Conservation (phyloP, 306 rosid species). For the Hippophae rhamnoides region DNA sequence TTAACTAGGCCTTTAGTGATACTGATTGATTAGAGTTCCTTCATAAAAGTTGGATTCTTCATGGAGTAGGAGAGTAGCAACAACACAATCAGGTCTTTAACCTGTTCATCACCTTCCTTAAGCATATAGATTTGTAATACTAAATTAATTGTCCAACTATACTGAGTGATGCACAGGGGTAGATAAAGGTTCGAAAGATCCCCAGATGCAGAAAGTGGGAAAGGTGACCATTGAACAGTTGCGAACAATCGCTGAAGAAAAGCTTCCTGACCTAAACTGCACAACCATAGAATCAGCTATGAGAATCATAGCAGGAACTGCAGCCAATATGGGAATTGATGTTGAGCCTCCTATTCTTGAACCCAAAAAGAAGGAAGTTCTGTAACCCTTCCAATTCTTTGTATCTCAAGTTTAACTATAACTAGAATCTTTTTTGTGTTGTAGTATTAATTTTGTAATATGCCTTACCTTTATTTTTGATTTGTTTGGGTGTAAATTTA, state of each 20-base stretch:
- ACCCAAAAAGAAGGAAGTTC: conserved; percentile 52
- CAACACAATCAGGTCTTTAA: no score
- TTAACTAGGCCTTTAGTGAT: not conserved
- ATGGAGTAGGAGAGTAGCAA: not conserved
- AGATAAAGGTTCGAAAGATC: conserved; percentile 93
- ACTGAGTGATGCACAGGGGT: conserved; percentile 45
- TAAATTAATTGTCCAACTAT: not conserved
- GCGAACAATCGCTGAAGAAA: conserved; percentile 73
- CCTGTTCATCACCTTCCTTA: not conserved
- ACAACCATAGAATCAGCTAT: conserved; percentile 74
- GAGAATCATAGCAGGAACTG: conserved; percentile 97
- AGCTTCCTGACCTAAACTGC: conserved; percentile 94
- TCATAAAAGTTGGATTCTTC: not conserved
- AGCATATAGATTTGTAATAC: not conserved
- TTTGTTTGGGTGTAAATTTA: not conserved
- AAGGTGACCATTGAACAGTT: conserved; percentile 78
- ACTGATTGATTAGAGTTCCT: not conserved
- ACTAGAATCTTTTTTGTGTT: not conserved
- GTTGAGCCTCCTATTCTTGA: conserved; percentile 89
- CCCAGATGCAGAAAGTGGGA: conserved; percentile 65
- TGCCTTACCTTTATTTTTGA: not conserved
- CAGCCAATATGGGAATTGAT: conserved; percentile 98
- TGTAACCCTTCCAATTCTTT: conserved; percentile 13
- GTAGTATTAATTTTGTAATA: not conserved
- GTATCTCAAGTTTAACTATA: not conserved